These are phyloP conservation scores for Skeletonema costatum DNA, from an alignment of 108 stramenopile genomes.

Conservation along the genomic window DNA sequence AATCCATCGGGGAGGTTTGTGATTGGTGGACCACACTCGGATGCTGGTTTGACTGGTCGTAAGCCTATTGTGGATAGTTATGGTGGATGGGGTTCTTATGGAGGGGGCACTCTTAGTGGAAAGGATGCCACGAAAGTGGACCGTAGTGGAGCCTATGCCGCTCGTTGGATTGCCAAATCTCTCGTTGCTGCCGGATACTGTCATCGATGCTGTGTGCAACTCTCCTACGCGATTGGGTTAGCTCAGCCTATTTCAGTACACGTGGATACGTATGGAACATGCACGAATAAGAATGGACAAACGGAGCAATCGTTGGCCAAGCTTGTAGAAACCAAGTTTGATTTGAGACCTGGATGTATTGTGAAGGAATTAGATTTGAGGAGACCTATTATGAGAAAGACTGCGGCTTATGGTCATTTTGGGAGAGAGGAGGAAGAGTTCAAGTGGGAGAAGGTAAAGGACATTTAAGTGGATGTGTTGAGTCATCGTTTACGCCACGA, in stretches of 20 bases:
- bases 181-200: conserved; percentile 91
- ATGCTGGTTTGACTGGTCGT: conserved; percentile 97
- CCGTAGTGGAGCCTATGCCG: conserved; percentile 95
- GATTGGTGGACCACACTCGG: conserved; percentile 97
- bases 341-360: conserved; percentile 95
- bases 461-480: conserved; percentile 13
- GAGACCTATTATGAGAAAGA: conserved; percentile 95
- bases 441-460: conserved; percentile 95
- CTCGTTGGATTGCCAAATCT: conserved; percentile 97
- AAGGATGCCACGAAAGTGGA: conserved; percentile 98
- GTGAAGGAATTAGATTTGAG: conserved; percentile 93
- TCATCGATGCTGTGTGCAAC: conserved; percentile 89
- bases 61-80: conserved; percentile 98
- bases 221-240: conserved; percentile 96
- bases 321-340: conserved; percentile 95
- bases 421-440: conserved; percentile 97
- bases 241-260: conserved; percentile 89
- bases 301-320: conserved; percentile 87
- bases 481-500: not conserved
- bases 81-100: conserved; percentile 98
- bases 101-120: conserved; percentile 96
- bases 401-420: conserved; percentile 98
- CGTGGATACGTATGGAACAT: conserved; percentile 90
- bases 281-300: conserved; percentile 91
- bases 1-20: conserved; percentile 94